These are phyloP conservation scores for Bipolaris zeicola DNA, from an alignment of 2,329 filamentous ascomycete genomes.

Conservation along the genomic window DNA sequence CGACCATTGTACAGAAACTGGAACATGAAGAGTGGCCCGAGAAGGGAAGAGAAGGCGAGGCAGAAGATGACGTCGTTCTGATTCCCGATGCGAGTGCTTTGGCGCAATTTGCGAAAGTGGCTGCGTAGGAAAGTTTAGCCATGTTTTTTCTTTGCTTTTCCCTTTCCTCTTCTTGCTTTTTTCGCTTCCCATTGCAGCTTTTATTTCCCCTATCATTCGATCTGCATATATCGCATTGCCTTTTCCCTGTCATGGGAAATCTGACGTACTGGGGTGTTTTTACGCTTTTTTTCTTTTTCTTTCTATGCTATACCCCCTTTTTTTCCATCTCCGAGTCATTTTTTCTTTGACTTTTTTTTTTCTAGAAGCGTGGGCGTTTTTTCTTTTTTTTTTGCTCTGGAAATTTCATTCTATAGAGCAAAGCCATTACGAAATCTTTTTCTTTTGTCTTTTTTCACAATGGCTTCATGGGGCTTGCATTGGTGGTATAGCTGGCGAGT, in stretches of 20 bases:
- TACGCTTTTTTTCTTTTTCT: no score
- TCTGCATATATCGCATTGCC: neutral
- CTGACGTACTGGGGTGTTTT: no score
- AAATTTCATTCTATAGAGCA: no score
- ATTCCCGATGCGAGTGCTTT: conserved; percentile 32
- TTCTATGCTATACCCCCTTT: no score
- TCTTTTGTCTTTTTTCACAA: no score
- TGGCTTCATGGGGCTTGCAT: no score
- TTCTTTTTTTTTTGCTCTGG: no score
- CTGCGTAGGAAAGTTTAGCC: conserved; percentile 2
- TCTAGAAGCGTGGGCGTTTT: no score
- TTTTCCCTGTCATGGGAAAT: neutral
- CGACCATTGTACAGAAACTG: conserved; percentile 24
- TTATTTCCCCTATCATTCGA: neutral
- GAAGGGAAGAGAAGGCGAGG: neutral
- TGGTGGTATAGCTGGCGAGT: no score
- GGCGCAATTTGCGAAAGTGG: conserved; percentile 24
- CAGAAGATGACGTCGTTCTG: conserved; percentile 14
- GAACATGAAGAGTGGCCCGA: conserved; percentile 42
- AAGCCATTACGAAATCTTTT: no score
- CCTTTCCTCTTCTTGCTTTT: neutral
- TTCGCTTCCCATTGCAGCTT: neutral
- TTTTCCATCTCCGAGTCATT: no score
- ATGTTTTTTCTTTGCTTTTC: neutral
- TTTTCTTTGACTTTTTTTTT: no score